phyloP scores from a whole-genome alignment of 2,329 filamentous ascomycete genomes.

The Diaporthe helianthi region DNA sequence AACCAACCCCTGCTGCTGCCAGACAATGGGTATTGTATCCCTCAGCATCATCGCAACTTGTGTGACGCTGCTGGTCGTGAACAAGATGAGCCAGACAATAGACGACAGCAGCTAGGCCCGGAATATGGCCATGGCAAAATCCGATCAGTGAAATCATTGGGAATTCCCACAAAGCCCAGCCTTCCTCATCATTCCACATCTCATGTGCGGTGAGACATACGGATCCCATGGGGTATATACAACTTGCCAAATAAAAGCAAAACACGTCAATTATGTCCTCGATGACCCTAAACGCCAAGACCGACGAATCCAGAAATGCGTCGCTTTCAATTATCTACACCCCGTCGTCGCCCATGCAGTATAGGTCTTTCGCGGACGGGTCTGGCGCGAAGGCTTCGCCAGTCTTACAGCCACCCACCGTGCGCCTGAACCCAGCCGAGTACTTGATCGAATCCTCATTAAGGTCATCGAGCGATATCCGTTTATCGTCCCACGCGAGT shows the following conservation, averaged over 20 bases:
- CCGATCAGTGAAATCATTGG: not conserved
- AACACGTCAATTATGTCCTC: not conserved
- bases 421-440: conserved; percentile 62
- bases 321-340: conserved; percentile 29
- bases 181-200: not conserved
- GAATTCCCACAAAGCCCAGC: not conserved
- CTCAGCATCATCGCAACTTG: conserved; percentile 70
- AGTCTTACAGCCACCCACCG: conserved; percentile 70
- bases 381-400: conserved; percentile 39
- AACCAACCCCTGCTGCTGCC: not conserved
- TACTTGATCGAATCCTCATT: conserved; percentile 58
- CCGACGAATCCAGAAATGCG: not conserved
- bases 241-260: conserved; percentile 6
- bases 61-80: conserved; percentile 64
- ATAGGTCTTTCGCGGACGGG: conserved; percentile 65
- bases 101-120: conserved; percentile 33
- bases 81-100: conserved; percentile 45
- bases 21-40: conserved; percentile 70
- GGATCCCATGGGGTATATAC: conserved; percentile 20
- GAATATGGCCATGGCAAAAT: not conserved
- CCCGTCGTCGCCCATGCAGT: conserved; percentile 60
- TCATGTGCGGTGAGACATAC: not conserved
- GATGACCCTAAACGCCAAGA: conserved; percentile 23
- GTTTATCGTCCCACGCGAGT: conserved; percentile 68
- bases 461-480: conserved; percentile 49